Evolutionary conservation across 2,329 filamentous ascomycete species (phyloP), one percentile per base, ranked within the genome.

Genomic region (Alternaria novae-zelandiae): DNA sequence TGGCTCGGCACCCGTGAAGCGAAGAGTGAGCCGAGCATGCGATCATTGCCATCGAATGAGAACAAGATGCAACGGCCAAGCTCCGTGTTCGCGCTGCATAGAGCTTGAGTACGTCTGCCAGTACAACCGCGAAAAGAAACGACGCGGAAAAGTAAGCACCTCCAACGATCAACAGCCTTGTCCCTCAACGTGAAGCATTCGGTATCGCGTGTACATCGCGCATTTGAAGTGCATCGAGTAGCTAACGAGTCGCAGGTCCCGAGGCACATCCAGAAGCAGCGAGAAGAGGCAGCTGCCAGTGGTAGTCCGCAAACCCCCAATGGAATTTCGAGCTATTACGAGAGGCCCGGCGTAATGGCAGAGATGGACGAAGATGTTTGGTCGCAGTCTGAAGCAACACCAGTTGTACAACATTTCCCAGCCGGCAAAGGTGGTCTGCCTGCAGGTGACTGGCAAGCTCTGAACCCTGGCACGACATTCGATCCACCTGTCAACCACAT

Each of bases 1-100:
- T 64, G 67, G 65, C 58, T 77, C 88, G 13, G 89, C 87, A 2
- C 89, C 91, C 26, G 91, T 97, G 59, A 88, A 94, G 73, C 88
- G 93, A 68, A 88, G 94, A 76, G 97, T 97, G 75, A 97, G 93
- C 82, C 88, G 94, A 73, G 94, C 94, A 15, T 97, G 94, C 82
- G 94, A 97, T 80, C 94, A 97, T 81, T 97, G 94, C 82, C 97
- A 97, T 79, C 94, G 97, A 80, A 86, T 97, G 71, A 87, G 94
- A 71, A 97, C 94, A 32, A 97, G 97, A 82, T 97, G 94, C 77
- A 94, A 97, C 79, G 94, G 94, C 54, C 92, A 96, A 79, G 88
- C 92, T 67, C 94, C 94, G 56, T 97, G 94, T 78, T 93, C 93
- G 54, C 93, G 97, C 80, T 97, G 94, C 80, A 90, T 94, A 75